Conservation (phyloP, 441 rosid genomes). For the Hura crepitans region DNA sequence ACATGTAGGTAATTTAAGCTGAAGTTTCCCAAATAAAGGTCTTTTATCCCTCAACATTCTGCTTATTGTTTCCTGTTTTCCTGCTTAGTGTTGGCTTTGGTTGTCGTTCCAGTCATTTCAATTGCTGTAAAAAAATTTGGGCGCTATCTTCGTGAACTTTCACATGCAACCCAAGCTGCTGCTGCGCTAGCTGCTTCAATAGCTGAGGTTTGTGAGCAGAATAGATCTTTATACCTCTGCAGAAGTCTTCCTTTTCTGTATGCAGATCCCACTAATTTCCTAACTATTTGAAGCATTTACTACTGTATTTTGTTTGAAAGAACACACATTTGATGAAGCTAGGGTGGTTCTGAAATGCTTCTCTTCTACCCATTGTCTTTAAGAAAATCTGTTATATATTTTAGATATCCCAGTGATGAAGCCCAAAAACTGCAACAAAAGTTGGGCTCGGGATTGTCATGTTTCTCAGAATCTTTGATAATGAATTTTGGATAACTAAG, state of each 20-base stretch:
- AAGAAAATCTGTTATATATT: background rate
- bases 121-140: slow-evolving; percentile 71
- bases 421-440: background rate
- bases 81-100: slow-evolving; percentile 70
- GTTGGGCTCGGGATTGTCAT: background rate
- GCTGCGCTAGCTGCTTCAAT: slow-evolving; percentile 92
- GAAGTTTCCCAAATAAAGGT: background rate
- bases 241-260: background rate
- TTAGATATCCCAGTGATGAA: slow-evolving; percentile 5
- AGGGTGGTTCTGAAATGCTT: background rate
- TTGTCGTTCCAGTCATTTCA: slow-evolving; percentile 71
- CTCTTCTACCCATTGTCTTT: background rate
- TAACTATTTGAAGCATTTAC: background rate
- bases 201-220: slow-evolving; percentile 60
- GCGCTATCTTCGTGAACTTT: slow-evolving; percentile 78
- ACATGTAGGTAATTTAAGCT: slow-evolving; percentile 48
- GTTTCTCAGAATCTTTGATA: background rate
- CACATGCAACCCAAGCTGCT: slow-evolving; percentile 88
- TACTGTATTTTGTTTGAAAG: background rate
- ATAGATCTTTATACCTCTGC: background rate
- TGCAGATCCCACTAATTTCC: background rate
- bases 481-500: background rate
- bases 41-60: slow-evolving; percentile 13
- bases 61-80: slow-evolving; percentile 15
- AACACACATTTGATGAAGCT: background rate